A percentile compares a stretch with the other conserved stretches of the same genome.
These are phyloP conservation scores for Triglochin maritima DNA, from an alignment of 106 monocot species.

Conservation along the genomic window DNA sequence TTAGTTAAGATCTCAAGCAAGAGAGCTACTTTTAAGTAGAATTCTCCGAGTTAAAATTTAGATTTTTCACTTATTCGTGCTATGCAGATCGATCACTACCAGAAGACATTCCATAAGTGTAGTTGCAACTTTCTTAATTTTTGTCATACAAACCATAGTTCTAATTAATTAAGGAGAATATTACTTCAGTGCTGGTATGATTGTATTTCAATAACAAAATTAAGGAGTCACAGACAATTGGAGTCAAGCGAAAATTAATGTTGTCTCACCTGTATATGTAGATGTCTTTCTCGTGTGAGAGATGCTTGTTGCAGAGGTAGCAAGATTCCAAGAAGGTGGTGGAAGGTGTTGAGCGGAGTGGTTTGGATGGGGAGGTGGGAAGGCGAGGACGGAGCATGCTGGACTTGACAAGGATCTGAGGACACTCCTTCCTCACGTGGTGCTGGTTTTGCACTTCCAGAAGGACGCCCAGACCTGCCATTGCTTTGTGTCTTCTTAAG, in stretches of 20 bases:
- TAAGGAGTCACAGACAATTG: background rate
- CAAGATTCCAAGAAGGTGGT: constrained; percentile 11
- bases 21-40: no score
- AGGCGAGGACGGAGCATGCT: constrained; percentile 1
- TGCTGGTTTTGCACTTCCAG: constrained; percentile 7
- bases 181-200: background rate
- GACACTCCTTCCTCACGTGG: background rate
- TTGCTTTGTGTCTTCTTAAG: background rate
- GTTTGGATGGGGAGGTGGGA: background rate
- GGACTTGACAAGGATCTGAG: constrained; percentile 13
- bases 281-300: constrained; percentile 26
- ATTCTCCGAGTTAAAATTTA: no score
- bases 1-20: no score
- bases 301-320: constrained; percentile 12
- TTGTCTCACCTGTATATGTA: constrained; percentile 21
- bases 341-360: background rate
- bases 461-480: constrained; percentile 18
- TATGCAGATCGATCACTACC: no score
- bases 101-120: no score
- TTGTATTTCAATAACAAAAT: background rate
- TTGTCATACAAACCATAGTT: no score
- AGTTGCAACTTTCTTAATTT: no score
- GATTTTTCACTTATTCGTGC: no score
- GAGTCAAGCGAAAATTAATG: background rate
- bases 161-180: background rate